These are phyloP conservation scores for Calocybe indica DNA, from an alignment of 768 basidiomycete species.

Conservation along the genomic window DNA sequence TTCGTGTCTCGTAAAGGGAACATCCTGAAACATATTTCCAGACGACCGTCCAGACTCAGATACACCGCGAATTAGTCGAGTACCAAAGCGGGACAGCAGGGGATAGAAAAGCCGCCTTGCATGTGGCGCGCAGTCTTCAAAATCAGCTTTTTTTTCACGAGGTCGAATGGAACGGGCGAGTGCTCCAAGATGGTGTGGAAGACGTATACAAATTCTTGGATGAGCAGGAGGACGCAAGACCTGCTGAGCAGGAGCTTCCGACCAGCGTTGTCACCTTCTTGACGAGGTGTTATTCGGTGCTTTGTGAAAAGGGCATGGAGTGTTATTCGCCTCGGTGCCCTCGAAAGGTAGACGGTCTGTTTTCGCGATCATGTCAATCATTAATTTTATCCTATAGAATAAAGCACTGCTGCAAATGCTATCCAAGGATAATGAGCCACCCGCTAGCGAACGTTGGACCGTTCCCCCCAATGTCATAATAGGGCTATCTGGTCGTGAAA, in stretches of 20 bases:
- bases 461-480: conserved; percentile 35
- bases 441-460: conserved; percentile 39
- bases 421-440: conserved; percentile 20
- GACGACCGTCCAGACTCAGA: conserved; percentile 84
- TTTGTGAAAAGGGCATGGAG: conserved; percentile 68
- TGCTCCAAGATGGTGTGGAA: conserved; percentile 84
- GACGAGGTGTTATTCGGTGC: conserved; percentile 85
- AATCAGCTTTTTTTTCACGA: conserved; percentile 94
- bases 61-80: conserved; percentile 68
- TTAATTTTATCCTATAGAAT: conserved; percentile 13
- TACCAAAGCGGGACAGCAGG: conserved; percentile 60
- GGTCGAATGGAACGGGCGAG: conserved; percentile 88
- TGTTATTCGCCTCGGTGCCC: conserved; percentile 87
- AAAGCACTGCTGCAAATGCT: conserved; percentile 22
- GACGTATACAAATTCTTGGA: conserved; percentile 95
- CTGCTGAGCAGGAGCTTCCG: conserved; percentile 57
- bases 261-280: conserved; percentile 85
- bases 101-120: conserved; percentile 78
- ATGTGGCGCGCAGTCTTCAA: conserved; percentile 86
- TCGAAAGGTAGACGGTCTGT: conserved; percentile 39
- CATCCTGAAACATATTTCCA: conserved; percentile 19
- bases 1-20: not conserved
- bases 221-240: conserved; percentile 63
- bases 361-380: not conserved
- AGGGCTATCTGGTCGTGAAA: conserved; percentile 65